phyloP scores from a whole-genome alignment of 768 basidiomycete species.

The Boletus sp. region DNA sequence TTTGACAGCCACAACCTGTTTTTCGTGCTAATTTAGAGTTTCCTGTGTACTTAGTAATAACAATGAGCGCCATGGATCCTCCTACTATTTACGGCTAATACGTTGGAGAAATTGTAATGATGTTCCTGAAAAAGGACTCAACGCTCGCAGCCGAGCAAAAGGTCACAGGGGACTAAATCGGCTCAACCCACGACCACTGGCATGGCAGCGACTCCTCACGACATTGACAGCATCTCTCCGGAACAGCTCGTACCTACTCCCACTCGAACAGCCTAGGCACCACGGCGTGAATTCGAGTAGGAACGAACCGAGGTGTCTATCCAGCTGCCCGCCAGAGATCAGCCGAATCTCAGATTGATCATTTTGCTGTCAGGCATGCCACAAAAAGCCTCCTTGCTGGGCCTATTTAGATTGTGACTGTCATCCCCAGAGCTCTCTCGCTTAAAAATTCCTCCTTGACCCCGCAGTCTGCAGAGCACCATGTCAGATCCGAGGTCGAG shows the following conservation, averaged over 20 bases:
- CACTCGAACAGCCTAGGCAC: too few relatives aligned
- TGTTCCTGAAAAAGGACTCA: too few relatives aligned
- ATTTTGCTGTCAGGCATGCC: not conserved
- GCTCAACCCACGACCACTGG: not conserved
- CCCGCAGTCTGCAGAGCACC: not conserved
- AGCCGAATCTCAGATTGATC: not conserved
- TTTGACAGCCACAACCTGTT: not conserved
- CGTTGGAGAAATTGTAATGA: not conserved
- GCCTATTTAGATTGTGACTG: not conserved
- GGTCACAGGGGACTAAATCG: too few relatives aligned
- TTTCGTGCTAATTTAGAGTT: not conserved
- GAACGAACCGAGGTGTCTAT: not conserved
- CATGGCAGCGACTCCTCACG: not conserved
- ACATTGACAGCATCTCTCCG: not conserved
- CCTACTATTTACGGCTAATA: too few relatives aligned
- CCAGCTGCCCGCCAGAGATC: not conserved
- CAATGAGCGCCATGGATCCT: not conserved
- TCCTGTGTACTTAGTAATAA: not conserved
- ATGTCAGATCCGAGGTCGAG: constrained; percentile 17
- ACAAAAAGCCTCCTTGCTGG: constrained; percentile 1
- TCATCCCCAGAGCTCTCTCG: not conserved
- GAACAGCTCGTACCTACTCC: not conserved
- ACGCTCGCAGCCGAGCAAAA: too few relatives aligned
- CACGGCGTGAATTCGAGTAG: not conserved
- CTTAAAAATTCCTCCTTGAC: not conserved